Evolutionary conservation across 371 early-diverging fungal species (phyloP).

Genomic region (Fennellomyces sp.): DNA sequence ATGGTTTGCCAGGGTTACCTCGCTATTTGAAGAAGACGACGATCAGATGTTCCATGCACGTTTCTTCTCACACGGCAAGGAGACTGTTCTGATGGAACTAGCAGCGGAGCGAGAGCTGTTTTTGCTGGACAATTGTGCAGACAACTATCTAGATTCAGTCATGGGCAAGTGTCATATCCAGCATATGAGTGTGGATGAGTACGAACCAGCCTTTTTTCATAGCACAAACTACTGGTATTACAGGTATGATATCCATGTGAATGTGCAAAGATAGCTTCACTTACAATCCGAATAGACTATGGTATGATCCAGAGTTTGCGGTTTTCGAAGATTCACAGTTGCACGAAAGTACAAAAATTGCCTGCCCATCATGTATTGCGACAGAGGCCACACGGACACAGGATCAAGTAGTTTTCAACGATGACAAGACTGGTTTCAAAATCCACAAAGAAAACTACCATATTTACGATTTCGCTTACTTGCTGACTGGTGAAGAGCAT

Average conservation of each 20-base stretch:
- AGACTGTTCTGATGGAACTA: constrained; percentile 52
- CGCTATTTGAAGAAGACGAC: constrained; percentile 23
- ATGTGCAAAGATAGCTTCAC: neutral
- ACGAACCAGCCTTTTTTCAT: constrained; percentile 28
- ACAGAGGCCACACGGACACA: neutral
- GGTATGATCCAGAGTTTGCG: constrained; percentile 45
- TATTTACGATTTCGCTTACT: constrained; percentile 45
- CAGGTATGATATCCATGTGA: constrained; percentile 6
- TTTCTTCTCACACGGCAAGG: constrained; percentile 46
- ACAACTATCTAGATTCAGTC: constrained; percentile 31
- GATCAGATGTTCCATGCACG: constrained; percentile 40
- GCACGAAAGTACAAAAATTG: constrained; percentile 20
- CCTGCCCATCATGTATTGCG: constrained; percentile 28
- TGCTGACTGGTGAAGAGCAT: constrained; percentile 30
- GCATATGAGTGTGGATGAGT: constrained; percentile 25
- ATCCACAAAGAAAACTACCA: constrained; percentile 42
- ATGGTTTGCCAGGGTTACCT: constrained; percentile 27
- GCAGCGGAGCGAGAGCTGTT: constrained; percentile 52
- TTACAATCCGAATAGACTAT: constrained; percentile 20
- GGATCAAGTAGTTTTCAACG: neutral
- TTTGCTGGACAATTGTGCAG: constrained; percentile 47
- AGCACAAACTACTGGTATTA: constrained; percentile 27
- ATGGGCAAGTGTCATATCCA: constrained; percentile 42
- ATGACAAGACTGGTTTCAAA: constrained; percentile 8
- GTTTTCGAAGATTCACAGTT: constrained; percentile 41